Conservation (phyloP, 805 yeast genomes). For the Lipomyces yamanashiensis region DNA sequence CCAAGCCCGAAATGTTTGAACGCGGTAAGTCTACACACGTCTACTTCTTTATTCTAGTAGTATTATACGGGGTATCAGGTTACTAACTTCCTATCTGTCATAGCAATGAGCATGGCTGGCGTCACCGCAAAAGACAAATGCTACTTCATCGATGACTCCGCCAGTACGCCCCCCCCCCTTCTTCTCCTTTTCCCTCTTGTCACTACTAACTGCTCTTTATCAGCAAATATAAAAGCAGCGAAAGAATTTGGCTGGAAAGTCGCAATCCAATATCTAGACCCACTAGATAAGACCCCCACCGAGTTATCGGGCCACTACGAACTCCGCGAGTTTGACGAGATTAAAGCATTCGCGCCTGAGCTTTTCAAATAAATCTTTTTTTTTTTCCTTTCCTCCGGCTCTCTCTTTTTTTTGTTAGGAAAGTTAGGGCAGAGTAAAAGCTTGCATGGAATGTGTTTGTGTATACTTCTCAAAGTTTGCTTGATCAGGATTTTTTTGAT, state of each 20-base stretch:
- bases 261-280: constrained; percentile 76
- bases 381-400: no score
- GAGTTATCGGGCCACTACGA: constrained; percentile 52
- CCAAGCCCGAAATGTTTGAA: constrained; percentile 72
- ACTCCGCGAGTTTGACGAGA: constrained; percentile 62
- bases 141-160: constrained; percentile 90
- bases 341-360: constrained; percentile 58
- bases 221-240: constrained; percentile 74
- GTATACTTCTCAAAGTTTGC: no score
- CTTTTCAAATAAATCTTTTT: constrained; percentile 45
- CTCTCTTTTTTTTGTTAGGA: no score
- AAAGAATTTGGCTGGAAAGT: constrained; percentile 69
- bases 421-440: no score
- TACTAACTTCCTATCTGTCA: no score
- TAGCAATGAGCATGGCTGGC: constrained; percentile 62
- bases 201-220: neutral
- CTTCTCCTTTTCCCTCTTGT: neutral
- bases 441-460: no score
- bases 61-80: neutral
- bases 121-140: constrained; percentile 53
- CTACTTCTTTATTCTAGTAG: neutral
- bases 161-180: constrained; percentile 41
- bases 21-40: constrained; percentile 49
- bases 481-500: no score
- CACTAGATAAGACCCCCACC: constrained; percentile 56